These are phyloP conservation scores for Botryotinia convoluta DNA, from an alignment of 2,329 filamentous ascomycete species.

Conservation along the genomic window DNA sequence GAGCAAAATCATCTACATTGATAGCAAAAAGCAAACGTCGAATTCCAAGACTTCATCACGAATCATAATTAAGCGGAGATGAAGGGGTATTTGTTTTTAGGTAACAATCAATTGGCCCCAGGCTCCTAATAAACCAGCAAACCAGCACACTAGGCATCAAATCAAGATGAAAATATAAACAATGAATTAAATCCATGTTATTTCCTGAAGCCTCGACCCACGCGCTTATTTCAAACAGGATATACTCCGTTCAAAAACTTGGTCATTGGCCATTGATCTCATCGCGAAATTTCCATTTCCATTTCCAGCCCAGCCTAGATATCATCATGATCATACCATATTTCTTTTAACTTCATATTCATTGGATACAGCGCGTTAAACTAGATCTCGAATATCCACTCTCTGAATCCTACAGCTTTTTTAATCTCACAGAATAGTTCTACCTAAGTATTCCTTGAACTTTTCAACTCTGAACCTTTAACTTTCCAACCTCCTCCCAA, in stretches of 20 bases:
- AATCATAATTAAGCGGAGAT: not conserved
- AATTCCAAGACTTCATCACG: not conserved
- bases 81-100: not conserved
- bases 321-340: not conserved
- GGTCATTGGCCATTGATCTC: not conserved
- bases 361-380: not conserved
- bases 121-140: not conserved
- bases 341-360: not conserved
- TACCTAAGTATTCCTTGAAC: not conserved
- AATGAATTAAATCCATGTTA: not conserved
- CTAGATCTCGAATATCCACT: not conserved
- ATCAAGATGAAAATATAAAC: not conserved
- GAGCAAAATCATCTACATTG: not conserved
- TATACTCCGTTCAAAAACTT: slow-evolving; percentile 4
- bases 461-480: not conserved
- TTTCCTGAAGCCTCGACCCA: not conserved
- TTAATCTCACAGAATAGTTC: not conserved
- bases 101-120: not conserved
- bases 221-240: slow-evolving; percentile 2
- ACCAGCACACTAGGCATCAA: not conserved
- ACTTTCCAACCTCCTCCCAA: not conserved
- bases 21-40: not conserved
- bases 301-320: not conserved
- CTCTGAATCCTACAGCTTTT: not conserved
- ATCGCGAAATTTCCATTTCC: not conserved